Base-by-base conservation (phyloP, 345 rosid species). In the Combretum micranthum region DNA sequence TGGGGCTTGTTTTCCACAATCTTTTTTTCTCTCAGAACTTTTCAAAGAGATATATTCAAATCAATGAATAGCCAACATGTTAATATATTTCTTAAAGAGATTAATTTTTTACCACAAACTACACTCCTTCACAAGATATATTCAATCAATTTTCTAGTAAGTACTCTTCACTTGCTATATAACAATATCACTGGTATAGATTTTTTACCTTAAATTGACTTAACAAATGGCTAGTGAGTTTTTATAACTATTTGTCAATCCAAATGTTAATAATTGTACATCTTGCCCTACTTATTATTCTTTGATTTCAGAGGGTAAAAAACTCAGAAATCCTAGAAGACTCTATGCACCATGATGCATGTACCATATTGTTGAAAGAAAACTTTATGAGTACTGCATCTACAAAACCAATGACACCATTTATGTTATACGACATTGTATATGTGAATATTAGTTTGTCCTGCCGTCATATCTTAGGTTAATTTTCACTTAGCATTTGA, bases 51-150 rank as follows among this genome's bases (percentile, higher is more conserved):
- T n/a, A n/a, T n/a, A n/a, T n/a, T n/a, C n/a, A n/a, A n/a, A n/a
- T n/a, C n/a, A n/a, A n/a, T n/a, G n/a, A n/a, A n/a, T n/a, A n/a
- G n/a, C n/a, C n/a, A n/a, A n/a, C n/a, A n/a, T n/a, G n/a, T n/a
- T n/a, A n/a, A n/a, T n/a, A n/a, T n/a, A n/a, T n/a, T n/a, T n/a
- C n/a, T n/a, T n/a, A n/a, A n/a, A n/a, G n/a, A n/a, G n/a, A n/a
- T n/a, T n/a, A n/a, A n/a, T n/a, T 93, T 89, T 76, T 81, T 93
- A 62, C 97, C 99, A 32, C 80, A 97, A 77, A 93, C 99, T 3
- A 58, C 2, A 93, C 99, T 32, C 97, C 99, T 0, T 76, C 87
- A 77, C 85, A 93, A 65, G 97, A 93, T 68, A 87, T 87, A 43
- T 93, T 93, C 72, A 79, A 67, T 87, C 99, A 1, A 50, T 89